A percentile compares a stretch with the other conserved stretches of the same genome.
phyloP scores from a whole-genome alignment of 2,329 filamentous ascomycete genomes.

The Diaporthe sp. region DNA sequence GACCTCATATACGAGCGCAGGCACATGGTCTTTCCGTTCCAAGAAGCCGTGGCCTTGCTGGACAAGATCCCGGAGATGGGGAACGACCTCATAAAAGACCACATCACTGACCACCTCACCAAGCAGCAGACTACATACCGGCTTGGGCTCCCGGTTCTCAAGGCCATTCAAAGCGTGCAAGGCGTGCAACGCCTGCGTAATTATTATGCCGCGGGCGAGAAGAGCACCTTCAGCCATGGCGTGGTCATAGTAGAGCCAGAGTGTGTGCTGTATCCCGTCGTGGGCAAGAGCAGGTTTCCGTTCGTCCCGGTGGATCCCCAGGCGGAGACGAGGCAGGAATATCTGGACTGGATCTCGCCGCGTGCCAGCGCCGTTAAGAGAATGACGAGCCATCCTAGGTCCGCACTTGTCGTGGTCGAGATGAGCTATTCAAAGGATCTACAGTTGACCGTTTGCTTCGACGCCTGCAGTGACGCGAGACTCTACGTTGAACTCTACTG shows the following conservation, averaged over 20 bases:
- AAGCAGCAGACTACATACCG: fast-evolving
- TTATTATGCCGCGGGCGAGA: too few species aligned
- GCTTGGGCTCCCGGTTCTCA: background rate
- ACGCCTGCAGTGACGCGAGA: background rate
- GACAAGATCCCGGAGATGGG: background rate
- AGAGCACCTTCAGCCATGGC: too few species aligned
- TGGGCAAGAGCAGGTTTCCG: too few species aligned
- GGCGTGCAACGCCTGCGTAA: too few species aligned
- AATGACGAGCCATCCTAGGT: background rate
- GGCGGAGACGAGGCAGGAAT: too few species aligned
- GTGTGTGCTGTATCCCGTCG: too few species aligned
- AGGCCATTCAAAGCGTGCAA: background rate
- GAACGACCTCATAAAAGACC: background rate
- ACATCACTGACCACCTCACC: too few species aligned
- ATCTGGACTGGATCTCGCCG: too few species aligned
- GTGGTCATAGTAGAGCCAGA: too few species aligned
- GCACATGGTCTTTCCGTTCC: background rate
- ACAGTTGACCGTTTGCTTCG: background rate
- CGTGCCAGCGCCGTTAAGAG: fast-evolving
- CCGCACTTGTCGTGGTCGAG: background rate
- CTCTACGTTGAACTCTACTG: background rate
- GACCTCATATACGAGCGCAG: background rate
- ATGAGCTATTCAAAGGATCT: background rate
- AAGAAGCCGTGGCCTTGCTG: background rate
- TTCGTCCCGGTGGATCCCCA: too few species aligned